These are phyloP conservation scores for Cyberlindnera mrakii DNA, from an alignment of 805 yeast species.

Conservation along the genomic window DNA sequence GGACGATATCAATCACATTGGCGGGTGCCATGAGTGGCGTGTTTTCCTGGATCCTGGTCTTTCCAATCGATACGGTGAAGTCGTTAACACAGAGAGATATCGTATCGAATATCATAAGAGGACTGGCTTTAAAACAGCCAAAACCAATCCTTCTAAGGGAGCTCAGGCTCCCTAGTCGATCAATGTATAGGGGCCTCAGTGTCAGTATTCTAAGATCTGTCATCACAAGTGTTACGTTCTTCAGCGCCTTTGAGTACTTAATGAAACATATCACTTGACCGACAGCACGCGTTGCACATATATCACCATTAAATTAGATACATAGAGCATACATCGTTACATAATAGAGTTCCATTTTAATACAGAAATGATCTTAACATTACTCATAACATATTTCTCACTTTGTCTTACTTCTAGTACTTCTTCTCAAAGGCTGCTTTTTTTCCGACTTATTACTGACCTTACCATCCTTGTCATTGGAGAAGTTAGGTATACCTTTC, in stretches of 20 bases:
- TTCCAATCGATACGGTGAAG: slow-evolving; percentile 79
- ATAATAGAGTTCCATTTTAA: too few species aligned
- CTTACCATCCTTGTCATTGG: slow-evolving; percentile 3
- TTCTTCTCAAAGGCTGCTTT: slow-evolving; percentile 16
- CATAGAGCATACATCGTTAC: too few species aligned
- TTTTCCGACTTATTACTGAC: slow-evolving; percentile 5
- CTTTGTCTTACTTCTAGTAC: slow-evolving; percentile 13
- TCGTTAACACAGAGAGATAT: slow-evolving; percentile 70
- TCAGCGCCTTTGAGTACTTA: slow-evolving; percentile 62
- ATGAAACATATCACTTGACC: slow-evolving; percentile 47
- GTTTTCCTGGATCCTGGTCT: slow-evolving; percentile 66
- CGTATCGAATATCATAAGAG: slow-evolving; percentile 58
- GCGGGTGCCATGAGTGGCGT: slow-evolving; percentile 83
- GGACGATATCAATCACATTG: slow-evolving; percentile 44
- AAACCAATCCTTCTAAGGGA: slow-evolving; percentile 29
- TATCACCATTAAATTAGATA: neutral
- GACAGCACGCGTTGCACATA: neutral
- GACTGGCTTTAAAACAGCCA: slow-evolving; percentile 37
- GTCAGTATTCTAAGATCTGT: slow-evolving; percentile 70
- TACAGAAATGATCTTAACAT: too few species aligned
- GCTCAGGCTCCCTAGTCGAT: slow-evolving; percentile 35
- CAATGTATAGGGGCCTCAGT: slow-evolving; percentile 72
- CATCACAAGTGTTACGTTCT: slow-evolving; percentile 68
- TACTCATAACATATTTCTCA: too few species aligned
- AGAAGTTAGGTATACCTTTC: too few species aligned